Percentiles rank a stretch among this genome's conserved stretches.
Evolutionary conservation across 805 yeast genomes (phyloP).

Genomic region (Tetrapisispora iriomotensis): DNA sequence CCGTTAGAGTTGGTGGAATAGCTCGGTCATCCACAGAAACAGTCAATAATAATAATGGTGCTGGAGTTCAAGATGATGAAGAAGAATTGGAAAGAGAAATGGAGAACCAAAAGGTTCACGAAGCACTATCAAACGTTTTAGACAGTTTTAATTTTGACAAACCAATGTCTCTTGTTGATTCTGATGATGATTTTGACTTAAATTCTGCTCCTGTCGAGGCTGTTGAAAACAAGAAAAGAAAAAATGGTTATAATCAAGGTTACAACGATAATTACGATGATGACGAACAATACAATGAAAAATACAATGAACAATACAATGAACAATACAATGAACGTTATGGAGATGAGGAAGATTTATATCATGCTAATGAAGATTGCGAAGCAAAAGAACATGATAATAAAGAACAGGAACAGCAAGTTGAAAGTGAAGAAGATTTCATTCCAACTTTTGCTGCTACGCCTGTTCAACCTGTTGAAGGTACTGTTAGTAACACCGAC

Average conservation of each 20-base stretch:
- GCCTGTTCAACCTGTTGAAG: constrained; percentile 8
- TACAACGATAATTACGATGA: constrained; percentile 2
- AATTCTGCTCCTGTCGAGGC: not conserved
- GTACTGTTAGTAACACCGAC: constrained; percentile 43
- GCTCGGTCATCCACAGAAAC: not conserved
- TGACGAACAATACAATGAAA: not conserved
- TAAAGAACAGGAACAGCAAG: constrained; percentile 23
- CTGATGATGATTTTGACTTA: constrained; percentile 34
- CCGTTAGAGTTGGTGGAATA: not conserved
- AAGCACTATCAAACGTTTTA: constrained; percentile 41
- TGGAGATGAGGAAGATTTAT: not conserved
- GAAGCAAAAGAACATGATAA: constrained; percentile 20
- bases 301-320: constrained; percentile 3
- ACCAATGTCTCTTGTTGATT: constrained; percentile 35
- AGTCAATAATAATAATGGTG: not conserved
- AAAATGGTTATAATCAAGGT: not conserved
- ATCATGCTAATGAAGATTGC: constrained; percentile 6
- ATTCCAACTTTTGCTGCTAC: constrained; percentile 43
- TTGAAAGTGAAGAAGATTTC: constrained; percentile 36
- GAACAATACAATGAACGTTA: not conserved
- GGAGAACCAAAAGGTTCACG: constrained; percentile 37
- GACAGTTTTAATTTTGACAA: constrained; percentile 43
- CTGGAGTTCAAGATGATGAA: constrained; percentile 24
- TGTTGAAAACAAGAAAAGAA: not conserved
- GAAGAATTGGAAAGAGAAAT: constrained; percentile 31